A percentile compares a stretch with the other conserved stretches of the same genome.
Conservation (phyloP, 495 filamentous ascomycete genomes). For the Trypethelium eluteriae region DNA sequence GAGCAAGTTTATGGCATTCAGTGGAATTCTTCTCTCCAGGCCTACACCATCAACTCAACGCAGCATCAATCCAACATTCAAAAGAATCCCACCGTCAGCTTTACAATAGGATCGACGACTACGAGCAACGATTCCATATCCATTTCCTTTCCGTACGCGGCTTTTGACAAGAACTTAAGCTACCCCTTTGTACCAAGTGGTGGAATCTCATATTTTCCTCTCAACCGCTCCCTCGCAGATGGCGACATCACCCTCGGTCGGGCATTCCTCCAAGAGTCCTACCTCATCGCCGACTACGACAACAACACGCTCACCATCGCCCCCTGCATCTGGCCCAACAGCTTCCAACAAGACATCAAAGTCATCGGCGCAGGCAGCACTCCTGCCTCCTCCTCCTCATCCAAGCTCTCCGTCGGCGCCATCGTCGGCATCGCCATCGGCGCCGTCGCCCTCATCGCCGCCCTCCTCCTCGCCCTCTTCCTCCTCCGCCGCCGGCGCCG, state of each 20-base stretch:
- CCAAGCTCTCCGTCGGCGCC: conserved; percentile 23
- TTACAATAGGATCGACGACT: conserved; percentile 46
- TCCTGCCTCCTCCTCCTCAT: conserved; percentile 27
- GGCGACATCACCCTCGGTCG: conserved; percentile 61
- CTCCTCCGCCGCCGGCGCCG: conserved; percentile 18
- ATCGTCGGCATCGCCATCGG: conserved; percentile 39
- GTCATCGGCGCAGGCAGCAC: conserved; percentile 43
- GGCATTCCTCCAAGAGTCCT: conserved; percentile 62
- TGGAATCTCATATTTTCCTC: conserved; percentile 51
- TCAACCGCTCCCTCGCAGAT: conserved; percentile 44
- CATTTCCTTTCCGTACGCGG: conserved; percentile 55
- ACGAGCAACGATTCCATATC: conserved; percentile 43
- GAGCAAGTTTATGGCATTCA: conserved; percentile 50
- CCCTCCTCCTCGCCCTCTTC: conserved; percentile 14
- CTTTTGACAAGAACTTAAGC: conserved; percentile 53
- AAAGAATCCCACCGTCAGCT: conserved; percentile 43
- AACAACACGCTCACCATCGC: conserved; percentile 51
- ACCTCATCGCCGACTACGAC: conserved; percentile 61
- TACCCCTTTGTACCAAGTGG: conserved; percentile 48
- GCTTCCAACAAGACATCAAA: conserved; percentile 41
- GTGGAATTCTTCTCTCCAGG: conserved; percentile 49
- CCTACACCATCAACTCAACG: conserved; percentile 29
- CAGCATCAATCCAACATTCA: not conserved
- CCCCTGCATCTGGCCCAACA: conserved; percentile 36
- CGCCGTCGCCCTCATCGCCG: conserved; percentile 28